Conservation (phyloP, 2,329 filamentous ascomycete species). For the Diaporthe citrichinensis region DNA sequence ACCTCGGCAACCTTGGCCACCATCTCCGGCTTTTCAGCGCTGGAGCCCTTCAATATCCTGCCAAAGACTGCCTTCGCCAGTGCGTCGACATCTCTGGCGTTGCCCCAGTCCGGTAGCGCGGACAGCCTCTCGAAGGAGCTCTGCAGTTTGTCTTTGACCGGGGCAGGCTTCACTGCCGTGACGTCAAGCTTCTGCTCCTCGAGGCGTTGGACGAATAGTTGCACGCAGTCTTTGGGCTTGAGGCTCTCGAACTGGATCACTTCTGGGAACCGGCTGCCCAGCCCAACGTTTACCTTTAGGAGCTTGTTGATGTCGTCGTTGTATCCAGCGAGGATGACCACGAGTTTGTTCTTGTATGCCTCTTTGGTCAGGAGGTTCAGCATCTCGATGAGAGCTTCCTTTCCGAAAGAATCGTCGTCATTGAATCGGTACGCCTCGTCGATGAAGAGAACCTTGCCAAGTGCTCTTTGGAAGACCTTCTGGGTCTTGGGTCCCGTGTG, state of each 20-base stretch:
- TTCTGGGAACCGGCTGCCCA: conserved; percentile 77
- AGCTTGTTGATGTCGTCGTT: conserved; percentile 75
- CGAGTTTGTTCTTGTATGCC: conserved; percentile 69
- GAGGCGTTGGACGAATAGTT: conserved; percentile 55
- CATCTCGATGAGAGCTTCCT: conserved; percentile 68
- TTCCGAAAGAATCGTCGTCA: conserved; percentile 66
- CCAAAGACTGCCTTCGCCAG: conserved; percentile 28
- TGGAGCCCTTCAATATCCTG: conserved; percentile 28
- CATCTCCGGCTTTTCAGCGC: conserved; percentile 19
- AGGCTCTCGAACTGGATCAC: conserved; percentile 68
- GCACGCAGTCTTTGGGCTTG: conserved; percentile 57
- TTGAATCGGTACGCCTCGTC: conserved; percentile 79
- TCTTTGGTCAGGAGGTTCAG: conserved; percentile 68
- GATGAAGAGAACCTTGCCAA: conserved; percentile 78
- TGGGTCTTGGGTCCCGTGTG: conserved; percentile 78
- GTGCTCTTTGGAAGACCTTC: conserved; percentile 69
- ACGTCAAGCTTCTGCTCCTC: conserved; percentile 46
- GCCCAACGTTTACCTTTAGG: conserved; percentile 71
- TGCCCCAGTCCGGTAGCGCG: conserved; percentile 28
- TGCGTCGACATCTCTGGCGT: conserved; percentile 20
- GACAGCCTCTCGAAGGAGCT: conserved; percentile 44
- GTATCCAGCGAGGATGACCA: conserved; percentile 80
- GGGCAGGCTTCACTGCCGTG: neutral
- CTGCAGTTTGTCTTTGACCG: conserved; percentile 47
- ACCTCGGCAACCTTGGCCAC: neutral